These are phyloP conservation scores for Phytophthora crassamura DNA, from an alignment of 352 stramenopile species.

Conservation along the genomic window DNA sequence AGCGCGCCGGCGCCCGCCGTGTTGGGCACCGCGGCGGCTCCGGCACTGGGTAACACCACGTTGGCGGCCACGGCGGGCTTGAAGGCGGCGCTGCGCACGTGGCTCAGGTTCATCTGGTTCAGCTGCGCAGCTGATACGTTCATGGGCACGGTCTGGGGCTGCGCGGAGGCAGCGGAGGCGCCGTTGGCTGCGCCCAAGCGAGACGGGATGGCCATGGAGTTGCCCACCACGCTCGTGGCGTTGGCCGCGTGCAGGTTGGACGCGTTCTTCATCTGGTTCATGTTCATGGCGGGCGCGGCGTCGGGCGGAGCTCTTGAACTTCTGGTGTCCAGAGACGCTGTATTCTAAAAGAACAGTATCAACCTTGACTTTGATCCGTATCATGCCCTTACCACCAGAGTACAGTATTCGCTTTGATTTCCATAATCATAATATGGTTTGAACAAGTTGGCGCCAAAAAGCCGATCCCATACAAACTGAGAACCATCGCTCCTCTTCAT, in stretches of 20 bases:
- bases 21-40: constrained; percentile 54
- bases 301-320: too few species aligned
- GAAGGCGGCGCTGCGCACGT: constrained; percentile 74
- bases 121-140: constrained; percentile 40
- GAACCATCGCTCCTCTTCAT: not conserved
- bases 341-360: too few species aligned
- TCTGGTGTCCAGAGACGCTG: too few species aligned
- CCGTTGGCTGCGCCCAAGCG: constrained; percentile 44
- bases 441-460: too few species aligned
- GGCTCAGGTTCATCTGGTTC: constrained; percentile 60
- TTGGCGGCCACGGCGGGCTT: constrained; percentile 55
- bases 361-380: too few species aligned
- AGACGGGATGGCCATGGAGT: constrained; percentile 75
- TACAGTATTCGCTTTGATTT: too few species aligned
- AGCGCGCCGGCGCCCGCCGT: constrained; percentile 77
- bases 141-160: constrained; percentile 31
- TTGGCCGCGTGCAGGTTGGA: constrained; percentile 86
- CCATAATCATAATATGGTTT: too few species aligned
- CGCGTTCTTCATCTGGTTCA: constrained; percentile 53
- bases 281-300: constrained; percentile 27
- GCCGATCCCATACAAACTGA: too few species aligned
- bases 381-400: too few species aligned
- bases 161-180: constrained; percentile 30
- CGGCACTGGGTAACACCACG: constrained; percentile 37
- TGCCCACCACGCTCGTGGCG: constrained; percentile 80